These are phyloP conservation scores for Sugiyamaella japonica DNA, from an alignment of 1,139 yeast species.

Conservation along the genomic window DNA sequence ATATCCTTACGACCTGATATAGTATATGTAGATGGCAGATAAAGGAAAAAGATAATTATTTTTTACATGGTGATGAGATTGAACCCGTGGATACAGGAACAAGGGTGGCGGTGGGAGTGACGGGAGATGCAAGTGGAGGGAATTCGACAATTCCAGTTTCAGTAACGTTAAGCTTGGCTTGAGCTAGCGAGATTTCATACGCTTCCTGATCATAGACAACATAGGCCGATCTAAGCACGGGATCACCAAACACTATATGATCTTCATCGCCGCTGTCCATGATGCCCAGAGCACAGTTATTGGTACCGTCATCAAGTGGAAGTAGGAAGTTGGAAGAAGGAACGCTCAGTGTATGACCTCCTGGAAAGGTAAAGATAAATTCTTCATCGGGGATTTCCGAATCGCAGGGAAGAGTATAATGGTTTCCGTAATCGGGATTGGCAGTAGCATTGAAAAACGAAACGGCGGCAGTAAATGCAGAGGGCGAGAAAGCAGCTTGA, in stretches of 20 bases:
- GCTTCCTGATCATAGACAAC: slow-evolving; percentile 57
- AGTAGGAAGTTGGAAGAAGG: slow-evolving; percentile 20
- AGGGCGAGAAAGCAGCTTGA: slow-evolving; percentile 21
- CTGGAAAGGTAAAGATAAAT: slow-evolving; percentile 23
- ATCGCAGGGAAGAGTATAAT: slow-evolving; percentile 19
- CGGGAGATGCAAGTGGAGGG: slow-evolving; percentile 17
- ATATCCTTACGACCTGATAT: slow-evolving; percentile 55
- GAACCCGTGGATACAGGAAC: slow-evolving; percentile 15
- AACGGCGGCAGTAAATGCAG: slow-evolving; percentile 6
- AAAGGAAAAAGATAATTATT: neutral
- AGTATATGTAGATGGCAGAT: slow-evolving; percentile 32
- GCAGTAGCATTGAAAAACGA: slow-evolving; percentile 21
- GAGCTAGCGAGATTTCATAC: slow-evolving; percentile 60
- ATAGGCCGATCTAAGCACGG: slow-evolving; percentile 54
- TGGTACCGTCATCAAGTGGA: slow-evolving; percentile 17
- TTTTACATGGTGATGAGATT: neutral
- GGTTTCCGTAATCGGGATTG: slow-evolving; percentile 15
- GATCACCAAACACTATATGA: slow-evolving; percentile 50
- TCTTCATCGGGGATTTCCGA: slow-evolving; percentile 11
- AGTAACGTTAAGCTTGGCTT: slow-evolving; percentile 40
- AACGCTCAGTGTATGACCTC: slow-evolving; percentile 18
- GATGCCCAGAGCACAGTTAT: slow-evolving; percentile 20
- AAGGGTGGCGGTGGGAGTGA: slow-evolving; percentile 24
- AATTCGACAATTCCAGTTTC: slow-evolving; percentile 29
- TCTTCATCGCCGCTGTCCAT: slow-evolving; percentile 17